Base-by-base conservation (phyloP, 805 yeast species). In the Yarrowia sp. region DNA sequence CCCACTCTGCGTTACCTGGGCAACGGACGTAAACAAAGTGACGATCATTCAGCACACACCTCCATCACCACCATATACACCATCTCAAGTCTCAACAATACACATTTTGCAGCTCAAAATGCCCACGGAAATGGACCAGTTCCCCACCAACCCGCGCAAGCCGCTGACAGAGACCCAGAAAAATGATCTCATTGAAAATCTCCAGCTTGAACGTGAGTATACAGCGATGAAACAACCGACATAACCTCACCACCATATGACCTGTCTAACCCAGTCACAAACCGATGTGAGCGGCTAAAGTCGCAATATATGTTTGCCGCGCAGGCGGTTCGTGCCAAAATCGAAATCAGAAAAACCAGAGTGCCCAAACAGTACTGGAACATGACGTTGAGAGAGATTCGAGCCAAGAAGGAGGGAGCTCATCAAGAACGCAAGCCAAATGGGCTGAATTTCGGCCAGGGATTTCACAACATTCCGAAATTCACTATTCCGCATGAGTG, bases 301-400 rank as follows among this genome's bases (percentile, higher is more conserved):
- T 71, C 52, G 72, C 80, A 74, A 12, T 71, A 73, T 49, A 68
- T 69, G 43, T 65, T 72, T n/a, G 73, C 77, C 3, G 74, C 78
- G 2, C 69, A 68, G 32, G 72, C 77, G 8, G 70, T 78, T 12
- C 81, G 82, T 52, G 75, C 76, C 35, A 79, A 80, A 69, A 79
- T 85, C 9, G 76, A 78, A 50, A 72, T 85, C 70, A 74, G 86
- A 50, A 73, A 83, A 35, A 83, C 83, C 70, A 76, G 82, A 38
- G 82, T 85, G 8, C 85, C 85, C 67, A 82, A 80, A 46, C 78
- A 85, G 5, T 73, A 84, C 35, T 82, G 86, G 79, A 73, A 79
- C 65, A 81, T 81, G 50, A 81, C 67, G 16, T 19, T 63, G 7
- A 41, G 65, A 35, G 65, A 59, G 35, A 42, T 59, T 10, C 65